phyloP scores from a whole-genome alignment of 1,139 yeast species.

The Eremothecium sinecaudum region DNA sequence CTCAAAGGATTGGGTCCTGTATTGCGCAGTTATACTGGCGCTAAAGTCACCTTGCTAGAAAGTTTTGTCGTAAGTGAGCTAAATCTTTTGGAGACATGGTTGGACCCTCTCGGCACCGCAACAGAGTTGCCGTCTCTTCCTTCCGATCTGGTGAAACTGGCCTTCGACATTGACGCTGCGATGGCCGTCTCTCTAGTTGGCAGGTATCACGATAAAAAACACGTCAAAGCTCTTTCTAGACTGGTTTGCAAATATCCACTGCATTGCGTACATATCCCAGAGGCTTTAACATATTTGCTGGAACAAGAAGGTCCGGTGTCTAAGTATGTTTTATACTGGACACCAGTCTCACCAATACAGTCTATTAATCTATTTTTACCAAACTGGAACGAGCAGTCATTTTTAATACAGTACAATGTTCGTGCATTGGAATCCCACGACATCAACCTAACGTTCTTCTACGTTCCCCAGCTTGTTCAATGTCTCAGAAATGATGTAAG shows the following conservation, averaged over 20 bases:
- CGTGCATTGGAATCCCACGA: constrained; percentile 83
- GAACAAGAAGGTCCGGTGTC: constrained; percentile 27
- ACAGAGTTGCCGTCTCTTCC: constrained; percentile 23
- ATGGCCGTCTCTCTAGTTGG: constrained; percentile 65
- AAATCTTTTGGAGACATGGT: constrained; percentile 65
- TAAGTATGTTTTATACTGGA: constrained; percentile 54
- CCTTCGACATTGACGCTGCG: constrained; percentile 61
- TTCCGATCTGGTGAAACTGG: constrained; percentile 34
- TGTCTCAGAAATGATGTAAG: constrained; percentile 68
- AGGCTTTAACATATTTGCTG: constrained; percentile 53
- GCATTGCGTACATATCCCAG: constrained; percentile 51
- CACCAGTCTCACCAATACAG: constrained; percentile 71
- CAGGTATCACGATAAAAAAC: constrained; percentile 41
- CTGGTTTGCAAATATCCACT: constrained; percentile 51
- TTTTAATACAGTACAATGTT: constrained; percentile 77
- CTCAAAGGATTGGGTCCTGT: constrained; percentile 18
- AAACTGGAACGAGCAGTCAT: constrained; percentile 57
- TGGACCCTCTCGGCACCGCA: constrained; percentile 53
- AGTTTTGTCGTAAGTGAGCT: constrained; percentile 71
- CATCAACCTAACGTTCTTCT: constrained; percentile 82
- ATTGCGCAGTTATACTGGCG: constrained; percentile 15
- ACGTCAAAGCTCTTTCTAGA: constrained; percentile 39
- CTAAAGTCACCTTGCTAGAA: constrained; percentile 21
- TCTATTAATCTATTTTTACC: constrained; percentile 81
- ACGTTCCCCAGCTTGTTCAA: constrained; percentile 97